Conservation (phyloP, 2,329 filamentous ascomycete genomes). For the Talaromyces rugulosus region DNA sequence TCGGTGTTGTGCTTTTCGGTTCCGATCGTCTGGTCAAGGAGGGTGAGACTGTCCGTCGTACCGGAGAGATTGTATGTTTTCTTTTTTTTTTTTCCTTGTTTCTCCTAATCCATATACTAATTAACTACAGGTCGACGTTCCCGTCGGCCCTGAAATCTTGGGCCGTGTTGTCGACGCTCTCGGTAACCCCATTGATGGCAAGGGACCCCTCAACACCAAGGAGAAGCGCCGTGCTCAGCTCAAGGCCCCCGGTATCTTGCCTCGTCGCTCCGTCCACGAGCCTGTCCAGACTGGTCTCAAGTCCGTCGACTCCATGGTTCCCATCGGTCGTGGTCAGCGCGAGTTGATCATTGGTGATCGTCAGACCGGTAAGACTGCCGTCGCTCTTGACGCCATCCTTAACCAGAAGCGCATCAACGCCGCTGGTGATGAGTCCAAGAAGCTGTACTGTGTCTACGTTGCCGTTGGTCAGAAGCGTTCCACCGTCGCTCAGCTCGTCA, state of each 20-base stretch:
- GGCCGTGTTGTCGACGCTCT: slow-evolving; percentile 98
- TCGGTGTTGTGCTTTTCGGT: slow-evolving; percentile 99
- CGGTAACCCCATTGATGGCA: slow-evolving; percentile 98
- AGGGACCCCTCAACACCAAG: slow-evolving; percentile 90
- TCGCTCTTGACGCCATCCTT: slow-evolving; percentile 94
- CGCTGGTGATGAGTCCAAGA: slow-evolving; percentile 82
- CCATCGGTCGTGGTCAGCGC: slow-evolving; percentile 99
- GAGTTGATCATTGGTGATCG: slow-evolving; percentile 99
- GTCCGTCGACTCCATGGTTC: slow-evolving; percentile 99
- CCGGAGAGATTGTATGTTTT: slow-evolving; percentile 88
- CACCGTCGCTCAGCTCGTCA: slow-evolving; percentile 97
- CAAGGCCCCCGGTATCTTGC: slow-evolving; percentile 98
- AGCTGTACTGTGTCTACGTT: slow-evolving; percentile 99
- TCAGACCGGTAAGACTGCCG: slow-evolving; percentile 99
- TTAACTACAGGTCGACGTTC: slow-evolving; percentile 75
- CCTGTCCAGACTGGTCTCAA: slow-evolving; percentile 99
- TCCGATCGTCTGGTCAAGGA: slow-evolving; percentile 99
- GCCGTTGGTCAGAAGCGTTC: slow-evolving; percentile 99
- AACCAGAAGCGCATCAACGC: slow-evolving; percentile 99
- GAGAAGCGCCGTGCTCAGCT: slow-evolving; percentile 95
- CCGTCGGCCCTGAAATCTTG: slow-evolving; percentile 86
- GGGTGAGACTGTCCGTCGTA: slow-evolving; percentile 99
- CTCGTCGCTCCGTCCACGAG: slow-evolving; percentile 94
- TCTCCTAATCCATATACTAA: background rate
- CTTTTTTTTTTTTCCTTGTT: background rate